Evolutionary conservation across 2,329 filamentous ascomycete species (phyloP).

Genomic region (Didymosphaeria variabile): DNA sequence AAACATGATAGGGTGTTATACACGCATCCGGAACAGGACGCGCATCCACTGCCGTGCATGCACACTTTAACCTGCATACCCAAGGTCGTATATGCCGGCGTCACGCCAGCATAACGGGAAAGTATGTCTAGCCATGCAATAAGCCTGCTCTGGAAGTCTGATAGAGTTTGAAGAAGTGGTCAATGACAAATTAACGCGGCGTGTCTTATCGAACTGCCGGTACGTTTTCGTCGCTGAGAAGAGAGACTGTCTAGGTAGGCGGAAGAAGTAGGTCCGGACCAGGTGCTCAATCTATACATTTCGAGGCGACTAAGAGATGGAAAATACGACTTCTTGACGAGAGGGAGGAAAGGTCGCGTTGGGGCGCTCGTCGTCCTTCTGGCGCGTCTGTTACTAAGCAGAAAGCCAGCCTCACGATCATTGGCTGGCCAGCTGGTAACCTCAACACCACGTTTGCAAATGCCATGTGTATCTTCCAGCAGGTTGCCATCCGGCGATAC

Average conservation of each 20-base stretch:
- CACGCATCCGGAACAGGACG: neutral
- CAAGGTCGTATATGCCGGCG: constrained; percentile 14
- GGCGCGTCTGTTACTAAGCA: neutral
- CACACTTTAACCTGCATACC: constrained; percentile 16
- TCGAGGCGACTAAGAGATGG: neutral
- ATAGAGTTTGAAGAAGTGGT: neutral
- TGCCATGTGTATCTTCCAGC: neutral
- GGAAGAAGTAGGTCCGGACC: neutral
- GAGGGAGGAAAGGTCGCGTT: neutral
- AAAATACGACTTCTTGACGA: neutral
- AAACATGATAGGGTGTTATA: neutral
- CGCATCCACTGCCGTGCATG: neutral
- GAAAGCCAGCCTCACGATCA: neutral
- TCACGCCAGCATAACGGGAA: neutral
- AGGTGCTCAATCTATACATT: neutral
- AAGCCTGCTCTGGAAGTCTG: neutral
- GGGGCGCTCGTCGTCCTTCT: neutral
- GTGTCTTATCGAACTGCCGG: neutral
- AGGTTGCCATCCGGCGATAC: neutral
- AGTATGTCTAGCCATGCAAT: neutral
- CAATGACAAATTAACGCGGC: constrained; percentile 12
- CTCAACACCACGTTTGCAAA: neutral
- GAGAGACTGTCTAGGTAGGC: neutral
- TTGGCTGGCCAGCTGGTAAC: neutral
- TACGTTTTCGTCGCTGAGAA: neutral